Base-by-base conservation (phyloP, 345 rosid species). In the Salix viminalis region DNA sequence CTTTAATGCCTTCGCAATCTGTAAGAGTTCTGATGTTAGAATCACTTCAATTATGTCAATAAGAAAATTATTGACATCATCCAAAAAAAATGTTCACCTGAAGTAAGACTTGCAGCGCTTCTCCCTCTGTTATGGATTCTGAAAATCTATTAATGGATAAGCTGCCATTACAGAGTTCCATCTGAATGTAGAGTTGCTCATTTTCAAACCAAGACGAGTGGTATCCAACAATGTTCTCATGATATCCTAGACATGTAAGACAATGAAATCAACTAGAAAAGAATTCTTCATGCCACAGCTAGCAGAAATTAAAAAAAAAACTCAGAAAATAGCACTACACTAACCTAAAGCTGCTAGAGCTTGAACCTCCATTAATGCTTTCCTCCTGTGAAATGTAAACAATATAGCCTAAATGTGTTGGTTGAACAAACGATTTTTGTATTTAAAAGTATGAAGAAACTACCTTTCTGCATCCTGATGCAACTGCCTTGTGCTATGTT, bases 291-390 rank as follows among this genome's bases (percentile, higher is more conserved):
- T 65, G 39, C 42, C 36, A 73, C 60, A 23, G 54, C 10, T 36
- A 56, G 34, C 26, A n/a, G 34, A 12, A 50, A 42, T 75, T 1
- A 26, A 28, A 65, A 13, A 48, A 34, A 41, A 62, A 46, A 64
- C 13, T 60, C 60, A 5, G 24, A 70, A 52, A 37, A 48, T 50
- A 65, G 6, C 19, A 69, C 62, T 2, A 0, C 30, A 70, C 84
- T 85, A 80, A 96, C 98, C 99, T 84, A 91, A 78, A 77, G 98
- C 98, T 46, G 97, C 99, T 87, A 94, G 84, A 81, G 97, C 92
- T 86, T 96, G 99, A 78, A 92, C 99, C 91, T 96, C 99, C 97
- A 96, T 91, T 81, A 94, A 88, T 85, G 98, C 98, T 87, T 92
- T 92, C 85, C 84, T 88, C 88, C 99, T 94, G 87, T 81, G 81